phyloP scores from a whole-genome alignment of 1,284 basidiomycete genomes.

The Gymnopus androsaceus region DNA sequence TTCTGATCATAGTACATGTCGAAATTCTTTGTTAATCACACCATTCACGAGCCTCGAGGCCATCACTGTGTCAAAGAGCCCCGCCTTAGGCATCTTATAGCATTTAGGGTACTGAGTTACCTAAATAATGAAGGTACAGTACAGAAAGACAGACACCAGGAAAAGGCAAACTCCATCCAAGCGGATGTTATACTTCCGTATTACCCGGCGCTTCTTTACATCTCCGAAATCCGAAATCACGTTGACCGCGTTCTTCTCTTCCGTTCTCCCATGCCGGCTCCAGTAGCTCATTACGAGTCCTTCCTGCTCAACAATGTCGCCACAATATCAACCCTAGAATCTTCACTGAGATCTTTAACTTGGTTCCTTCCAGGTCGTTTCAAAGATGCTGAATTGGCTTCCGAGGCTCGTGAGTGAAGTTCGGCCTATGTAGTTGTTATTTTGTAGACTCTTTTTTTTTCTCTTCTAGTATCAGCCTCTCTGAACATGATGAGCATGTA shows the following conservation, averaged over 20 bases:
- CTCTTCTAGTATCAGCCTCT: slow-evolving; percentile 61
- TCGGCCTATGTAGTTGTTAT: too few species aligned
- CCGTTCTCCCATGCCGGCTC: slow-evolving; percentile 22
- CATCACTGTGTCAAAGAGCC: too few species aligned
- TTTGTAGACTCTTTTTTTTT: slow-evolving; percentile 19
- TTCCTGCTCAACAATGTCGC: slow-evolving; percentile 84
- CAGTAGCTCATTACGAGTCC: slow-evolving; percentile 70
- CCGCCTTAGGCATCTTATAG: too few species aligned
- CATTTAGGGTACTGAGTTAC: too few species aligned
- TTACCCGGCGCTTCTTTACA: too few species aligned
- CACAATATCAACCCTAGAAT: slow-evolving; percentile 86
- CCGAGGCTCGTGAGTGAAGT: slow-evolving; percentile 80
- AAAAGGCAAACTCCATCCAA: background rate
- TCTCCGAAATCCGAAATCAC: slow-evolving; percentile 2
- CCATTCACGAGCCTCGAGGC: slow-evolving; percentile 1
- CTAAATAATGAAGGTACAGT: too few species aligned
- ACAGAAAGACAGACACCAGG: too few species aligned
- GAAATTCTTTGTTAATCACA: slow-evolving; percentile 1
- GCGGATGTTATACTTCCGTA: background rate
- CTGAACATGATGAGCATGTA: slow-evolving; percentile 83
- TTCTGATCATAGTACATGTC: slow-evolving; percentile 6
- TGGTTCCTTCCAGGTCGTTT: slow-evolving; percentile 96
- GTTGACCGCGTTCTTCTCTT: background rate
- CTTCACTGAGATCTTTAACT: slow-evolving; percentile 84
- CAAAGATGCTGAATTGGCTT: slow-evolving; percentile 93